These are phyloP conservation scores for Colletotrichum simmondsii DNA, from an alignment of 2,329 filamentous ascomycete genomes.

Conservation along the genomic window DNA sequence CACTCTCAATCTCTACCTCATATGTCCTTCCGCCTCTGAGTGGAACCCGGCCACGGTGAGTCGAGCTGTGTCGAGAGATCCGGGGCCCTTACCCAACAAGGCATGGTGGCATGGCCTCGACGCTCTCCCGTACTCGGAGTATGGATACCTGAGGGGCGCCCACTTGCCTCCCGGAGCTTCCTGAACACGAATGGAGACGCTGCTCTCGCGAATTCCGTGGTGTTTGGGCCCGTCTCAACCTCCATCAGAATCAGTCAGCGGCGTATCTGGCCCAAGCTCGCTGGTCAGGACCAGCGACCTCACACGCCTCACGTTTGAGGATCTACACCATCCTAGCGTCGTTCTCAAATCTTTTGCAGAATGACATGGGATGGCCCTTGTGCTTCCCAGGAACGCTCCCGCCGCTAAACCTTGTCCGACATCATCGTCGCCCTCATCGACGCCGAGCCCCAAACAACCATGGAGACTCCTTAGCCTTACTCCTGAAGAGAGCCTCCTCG, in stretches of 20 bases:
- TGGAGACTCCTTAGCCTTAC: constrained; percentile 16
- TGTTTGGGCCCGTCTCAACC: constrained; percentile 27
- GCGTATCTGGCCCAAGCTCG: constrained; percentile 24
- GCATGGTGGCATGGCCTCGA: background rate
- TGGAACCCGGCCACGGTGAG: constrained; percentile 9
- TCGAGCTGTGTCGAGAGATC: constrained; percentile 7
- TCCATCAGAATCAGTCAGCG: constrained; percentile 16
- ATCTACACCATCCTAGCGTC: constrained; percentile 29
- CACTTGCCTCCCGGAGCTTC: constrained; percentile 11
- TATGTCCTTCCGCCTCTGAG: constrained; percentile 9
- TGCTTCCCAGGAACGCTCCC: constrained; percentile 28
- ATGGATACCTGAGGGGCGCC: constrained; percentile 14
- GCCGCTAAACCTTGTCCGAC: constrained; percentile 26
- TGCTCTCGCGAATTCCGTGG: constrained; percentile 1
- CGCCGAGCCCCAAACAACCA: constrained; percentile 23
- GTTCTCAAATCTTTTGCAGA: constrained; percentile 21
- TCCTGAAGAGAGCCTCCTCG: constrained; percentile 17
- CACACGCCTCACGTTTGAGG: constrained; percentile 32
- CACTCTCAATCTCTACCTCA: background rate
- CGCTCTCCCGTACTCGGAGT: constrained; percentile 5
- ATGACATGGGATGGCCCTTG: constrained; percentile 19
- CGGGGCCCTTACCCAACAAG: constrained; percentile 1
- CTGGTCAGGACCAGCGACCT: constrained; percentile 12
- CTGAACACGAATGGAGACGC: constrained; percentile 1
- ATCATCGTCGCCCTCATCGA: constrained; percentile 17